A percentile compares a stretch with the other conserved stretches of the same genome.
Evolutionary conservation across 176 grass and related monocot species (phyloP).

Genomic region (Cymbopogon citratus): DNA sequence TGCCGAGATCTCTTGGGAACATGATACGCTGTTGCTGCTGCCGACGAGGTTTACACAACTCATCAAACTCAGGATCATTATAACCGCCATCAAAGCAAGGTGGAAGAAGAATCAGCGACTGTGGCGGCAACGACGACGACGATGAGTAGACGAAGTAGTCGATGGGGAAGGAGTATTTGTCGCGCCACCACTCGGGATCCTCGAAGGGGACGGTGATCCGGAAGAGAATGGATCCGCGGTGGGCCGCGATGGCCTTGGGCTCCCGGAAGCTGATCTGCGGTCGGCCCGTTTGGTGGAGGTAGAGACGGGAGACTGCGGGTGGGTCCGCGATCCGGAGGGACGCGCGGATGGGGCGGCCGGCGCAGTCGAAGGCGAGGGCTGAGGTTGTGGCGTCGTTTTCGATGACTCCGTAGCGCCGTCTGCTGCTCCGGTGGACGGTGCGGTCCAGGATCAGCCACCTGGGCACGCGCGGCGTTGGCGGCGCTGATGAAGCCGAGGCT

Average conservation of each 20-base stretch:
- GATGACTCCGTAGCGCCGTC: neutral
- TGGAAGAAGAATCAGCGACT: neutral
- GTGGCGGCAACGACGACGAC: no score
- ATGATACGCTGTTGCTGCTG: no score
- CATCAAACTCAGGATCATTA: no score
- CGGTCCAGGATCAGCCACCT: neutral
- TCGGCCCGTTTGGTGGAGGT: neutral
- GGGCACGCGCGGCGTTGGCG: neutral
- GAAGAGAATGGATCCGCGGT: no score
- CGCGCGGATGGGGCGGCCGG: neutral
- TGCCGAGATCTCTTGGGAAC: no score
- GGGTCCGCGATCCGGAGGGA: slow-evolving; percentile 1
- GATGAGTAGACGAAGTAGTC: slow-evolving; percentile 24
- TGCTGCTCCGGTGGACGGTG: neutral
- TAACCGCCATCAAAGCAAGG: no score
- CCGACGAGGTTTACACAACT: no score
- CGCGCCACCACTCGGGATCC: neutral
- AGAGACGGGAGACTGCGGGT: neutral
- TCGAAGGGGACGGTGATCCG: no score
- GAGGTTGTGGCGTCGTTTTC: neutral
- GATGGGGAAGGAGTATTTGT: fast-evolving
- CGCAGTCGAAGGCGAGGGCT: neutral
- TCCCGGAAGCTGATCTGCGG: no score
- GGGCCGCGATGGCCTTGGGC: no score
- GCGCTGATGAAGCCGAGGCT: neutral